Evolutionary conservation across 1,284 basidiomycete species (phyloP), one percentile per base, ranked within the genome.

Genomic region (Stereum hirsutum): DNA sequence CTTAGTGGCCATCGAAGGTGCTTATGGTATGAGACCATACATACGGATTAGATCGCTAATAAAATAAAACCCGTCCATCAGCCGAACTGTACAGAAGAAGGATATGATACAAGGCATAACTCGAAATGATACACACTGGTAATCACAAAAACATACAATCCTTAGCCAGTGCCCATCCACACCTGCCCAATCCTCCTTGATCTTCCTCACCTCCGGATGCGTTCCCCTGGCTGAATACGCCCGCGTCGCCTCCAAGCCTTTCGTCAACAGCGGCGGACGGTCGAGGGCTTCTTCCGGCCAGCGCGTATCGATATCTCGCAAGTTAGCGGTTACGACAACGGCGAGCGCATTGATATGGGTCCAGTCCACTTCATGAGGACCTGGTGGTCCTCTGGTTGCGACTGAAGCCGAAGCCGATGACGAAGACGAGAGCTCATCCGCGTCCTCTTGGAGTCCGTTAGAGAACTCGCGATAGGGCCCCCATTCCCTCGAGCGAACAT

Each of bases 61-160:
- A 21, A 46, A 11, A n/a, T 5, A 44, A n/a, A n/a, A n/a, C n/a
- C n/a, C n/a, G n/a, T n/a, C n/a, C n/a, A n/a, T n/a, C n/a, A n/a
- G n/a, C n/a, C n/a, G n/a, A n/a, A n/a, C n/a, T n/a, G n/a, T n/a
- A n/a, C n/a, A n/a, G n/a, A n/a, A n/a, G n/a, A n/a, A n/a, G n/a
- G n/a, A n/a, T n/a, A n/a, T n/a, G n/a, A n/a, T n/a, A n/a, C n/a
- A n/a, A n/a, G n/a, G n/a, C n/a, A n/a, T n/a, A n/a, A n/a, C n/a
- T n/a, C n/a, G 3, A 14, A 10, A 12, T 14, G 7, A 25, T 39
- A 34, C 71, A 36, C 49, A 81, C 81, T 78, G 69, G 58, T 83
- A 81, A 60, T 85, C 82, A 78, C 84, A 79, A 51, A 82, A 85
- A 45, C 74, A 82, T 12, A 84, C 75, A 48, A 78, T 75, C 57